These are phyloP conservation scores for Mucor sp. DNA, from an alignment of 371 early-diverging fungal genomes.

Conservation along the genomic window DNA sequence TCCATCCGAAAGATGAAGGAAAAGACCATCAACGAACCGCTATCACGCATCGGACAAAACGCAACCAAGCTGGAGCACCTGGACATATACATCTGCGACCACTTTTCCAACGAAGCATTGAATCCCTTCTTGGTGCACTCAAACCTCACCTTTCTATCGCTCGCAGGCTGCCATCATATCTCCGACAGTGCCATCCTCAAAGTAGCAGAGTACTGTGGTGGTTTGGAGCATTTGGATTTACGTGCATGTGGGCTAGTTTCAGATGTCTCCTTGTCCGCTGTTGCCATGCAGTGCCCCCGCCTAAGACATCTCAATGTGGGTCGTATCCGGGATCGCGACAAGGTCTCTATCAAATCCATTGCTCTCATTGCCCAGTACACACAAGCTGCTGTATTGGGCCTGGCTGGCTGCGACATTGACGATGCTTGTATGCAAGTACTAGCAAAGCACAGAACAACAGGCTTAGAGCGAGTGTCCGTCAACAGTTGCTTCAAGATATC, in stretches of 20 bases:
- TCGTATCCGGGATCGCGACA: slow-evolving; percentile 52
- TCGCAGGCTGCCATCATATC: slow-evolving; percentile 59
- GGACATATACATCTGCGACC: slow-evolving; percentile 47
- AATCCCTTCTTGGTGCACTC: slow-evolving; percentile 28
- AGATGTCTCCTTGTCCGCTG: slow-evolving; percentile 48
- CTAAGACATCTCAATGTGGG: slow-evolving; percentile 62
- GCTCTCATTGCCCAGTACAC: slow-evolving; percentile 52
- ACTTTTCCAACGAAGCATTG: slow-evolving; percentile 28
- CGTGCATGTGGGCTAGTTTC: slow-evolving; percentile 59
- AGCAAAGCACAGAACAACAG: slow-evolving; percentile 39
- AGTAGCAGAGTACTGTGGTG: slow-evolving; percentile 46
- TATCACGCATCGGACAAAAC: slow-evolving; percentile 27
- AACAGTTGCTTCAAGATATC: slow-evolving; percentile 56
- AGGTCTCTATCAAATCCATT: slow-evolving; percentile 52
- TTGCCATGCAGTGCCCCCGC: slow-evolving; percentile 50
- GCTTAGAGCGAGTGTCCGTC: slow-evolving; percentile 58
- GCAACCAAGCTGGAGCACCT: slow-evolving; percentile 30
- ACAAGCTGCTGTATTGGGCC: slow-evolving; percentile 50
- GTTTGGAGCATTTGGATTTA: slow-evolving; percentile 55
- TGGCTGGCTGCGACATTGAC: slow-evolving; percentile 61
- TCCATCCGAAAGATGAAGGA: slow-evolving; percentile 38
- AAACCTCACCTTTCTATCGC: slow-evolving; percentile 43
- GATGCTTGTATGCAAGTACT: slow-evolving; percentile 54
- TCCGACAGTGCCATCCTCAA: slow-evolving; percentile 48
- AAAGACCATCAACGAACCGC: slow-evolving; percentile 30